These are phyloP conservation scores for Mycena belliarum DNA, from an alignment of 768 basidiomycete species.

Conservation along the genomic window DNA sequence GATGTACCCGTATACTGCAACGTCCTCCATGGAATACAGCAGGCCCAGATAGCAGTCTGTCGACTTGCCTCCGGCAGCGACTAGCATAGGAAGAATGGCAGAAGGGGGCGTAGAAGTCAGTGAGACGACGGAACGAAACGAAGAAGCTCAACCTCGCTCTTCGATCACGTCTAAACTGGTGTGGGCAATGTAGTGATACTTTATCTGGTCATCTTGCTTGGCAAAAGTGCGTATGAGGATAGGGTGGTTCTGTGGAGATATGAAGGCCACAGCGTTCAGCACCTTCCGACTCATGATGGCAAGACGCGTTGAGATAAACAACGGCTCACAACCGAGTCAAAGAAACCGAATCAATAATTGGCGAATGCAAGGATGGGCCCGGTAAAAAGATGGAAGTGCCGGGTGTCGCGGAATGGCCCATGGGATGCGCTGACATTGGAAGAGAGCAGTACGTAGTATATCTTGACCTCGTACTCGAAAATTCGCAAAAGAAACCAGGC, in stretches of 20 bases:
- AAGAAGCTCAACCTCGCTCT: slow-evolving; percentile 68
- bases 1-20: slow-evolving; percentile 90
- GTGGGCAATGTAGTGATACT: slow-evolving; percentile 91
- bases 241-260: slow-evolving; percentile 80
- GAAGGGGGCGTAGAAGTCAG: too few relatives aligned
- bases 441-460: too few relatives aligned
- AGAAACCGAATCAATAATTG: too few relatives aligned
- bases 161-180: slow-evolving; percentile 90
- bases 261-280: slow-evolving; percentile 81
- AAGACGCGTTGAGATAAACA: not conserved
- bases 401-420: too few relatives aligned
- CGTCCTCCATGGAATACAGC: slow-evolving; percentile 89
- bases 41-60: slow-evolving; percentile 84
- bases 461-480: too few relatives aligned
- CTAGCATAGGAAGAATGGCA: too few relatives aligned
- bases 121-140: slow-evolving; percentile 9
- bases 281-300: slow-evolving; percentile 3
- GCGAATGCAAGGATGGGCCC: too few relatives aligned
- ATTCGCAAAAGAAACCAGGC: too few relatives aligned
- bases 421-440: too few relatives aligned
- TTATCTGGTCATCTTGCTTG: slow-evolving; percentile 59
- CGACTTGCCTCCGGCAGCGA: slow-evolving; percentile 55
- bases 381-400: too few relatives aligned
- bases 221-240: slow-evolving; percentile 77
- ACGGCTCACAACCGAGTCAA: not conserved